phyloP scores from a whole-genome alignment of 1,284 basidiomycete genomes.

The Cryptococcus deneoformans region DNA sequence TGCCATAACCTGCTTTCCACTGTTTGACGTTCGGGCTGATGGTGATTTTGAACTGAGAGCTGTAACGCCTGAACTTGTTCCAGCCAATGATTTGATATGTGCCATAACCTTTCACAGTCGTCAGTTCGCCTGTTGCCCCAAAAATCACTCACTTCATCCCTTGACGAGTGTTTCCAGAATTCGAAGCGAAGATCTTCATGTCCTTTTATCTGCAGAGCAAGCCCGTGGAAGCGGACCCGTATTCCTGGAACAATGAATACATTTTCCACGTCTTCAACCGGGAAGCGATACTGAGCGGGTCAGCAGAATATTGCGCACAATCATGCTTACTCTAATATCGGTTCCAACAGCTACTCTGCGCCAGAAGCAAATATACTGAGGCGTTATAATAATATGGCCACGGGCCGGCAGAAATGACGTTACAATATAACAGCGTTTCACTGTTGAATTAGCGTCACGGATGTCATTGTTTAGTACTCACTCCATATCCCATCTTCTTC shows the following conservation, averaged over 20 bases:
- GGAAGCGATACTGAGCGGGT: conserved; percentile 57
- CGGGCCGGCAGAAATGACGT: conserved; percentile 36
- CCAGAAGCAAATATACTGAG: conserved; percentile 49
- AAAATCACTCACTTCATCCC: conserved; percentile 52
- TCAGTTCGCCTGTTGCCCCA: background rate
- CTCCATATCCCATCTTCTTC: conserved; percentile 47
- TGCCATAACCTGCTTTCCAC: background rate
- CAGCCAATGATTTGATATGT: conserved; percentile 8
- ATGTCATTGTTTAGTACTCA: conserved; percentile 15
- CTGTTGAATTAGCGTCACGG: conserved; percentile 9
- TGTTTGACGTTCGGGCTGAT: no score
- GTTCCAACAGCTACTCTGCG: conserved; percentile 34
- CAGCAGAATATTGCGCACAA: conserved; percentile 10
- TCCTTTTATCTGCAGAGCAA: conserved; percentile 56
- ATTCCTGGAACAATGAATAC: conserved; percentile 48
- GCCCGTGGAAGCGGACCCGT: conserved; percentile 52
- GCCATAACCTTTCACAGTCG: conserved; percentile 13
- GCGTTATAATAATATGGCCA: conserved; percentile 47
- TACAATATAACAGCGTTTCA: conserved; percentile 47
- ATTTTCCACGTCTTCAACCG: conserved; percentile 52
- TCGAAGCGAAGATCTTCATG: conserved; percentile 56
- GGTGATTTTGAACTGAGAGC: no score
- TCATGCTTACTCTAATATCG: conserved; percentile 42
- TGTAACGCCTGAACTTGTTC: background rate
- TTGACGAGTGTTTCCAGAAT: conserved; percentile 52